These are phyloP conservation scores for Skeletonema menzelii DNA, from an alignment of 108 stramenopile species.

Conservation along the genomic window DNA sequence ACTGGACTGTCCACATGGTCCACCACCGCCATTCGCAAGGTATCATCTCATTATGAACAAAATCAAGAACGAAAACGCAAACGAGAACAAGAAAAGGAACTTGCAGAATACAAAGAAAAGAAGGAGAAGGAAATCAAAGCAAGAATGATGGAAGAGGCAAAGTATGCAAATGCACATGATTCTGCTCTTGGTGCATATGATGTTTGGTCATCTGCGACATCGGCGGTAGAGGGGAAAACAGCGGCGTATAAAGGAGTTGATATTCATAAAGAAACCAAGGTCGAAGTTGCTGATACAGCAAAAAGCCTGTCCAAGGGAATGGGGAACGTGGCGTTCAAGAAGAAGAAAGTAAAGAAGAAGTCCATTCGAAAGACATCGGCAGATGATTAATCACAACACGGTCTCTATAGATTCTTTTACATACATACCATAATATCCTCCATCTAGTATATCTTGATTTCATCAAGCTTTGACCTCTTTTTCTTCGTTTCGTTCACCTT, in stretches of 20 bases:
- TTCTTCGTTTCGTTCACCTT: background rate
- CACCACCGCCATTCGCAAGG: conserved; percentile 65
- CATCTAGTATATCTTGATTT: background rate
- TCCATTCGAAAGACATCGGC: conserved; percentile 55
- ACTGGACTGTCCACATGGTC: conserved; percentile 79
- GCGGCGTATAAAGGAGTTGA: conserved; percentile 80
- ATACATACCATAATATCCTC: background rate
- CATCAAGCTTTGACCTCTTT: background rate
- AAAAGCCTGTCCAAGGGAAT: conserved; percentile 55
- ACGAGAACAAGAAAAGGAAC: conserved; percentile 38
- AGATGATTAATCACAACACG: conserved; percentile 46
- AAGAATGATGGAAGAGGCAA: conserved; percentile 82
- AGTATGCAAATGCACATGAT: conserved; percentile 78
- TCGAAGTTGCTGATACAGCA: conserved; percentile 52
- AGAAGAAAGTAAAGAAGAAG: conserved; percentile 44
- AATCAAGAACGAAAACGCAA: conserved; percentile 67
- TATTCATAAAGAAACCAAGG: conserved; percentile 56
- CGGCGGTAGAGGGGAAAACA: conserved; percentile 16
- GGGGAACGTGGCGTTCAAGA: conserved; percentile 49
- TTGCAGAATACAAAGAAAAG: conserved; percentile 51
- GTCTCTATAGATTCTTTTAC: background rate
- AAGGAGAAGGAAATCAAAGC: conserved; percentile 43
- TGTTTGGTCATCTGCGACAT: conserved; percentile 50
- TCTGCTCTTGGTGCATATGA: conserved; percentile 86
- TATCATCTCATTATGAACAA: conserved; percentile 64